These are phyloP conservation scores for Licmophora abbreviata DNA, from an alignment of 108 stramenopile genomes.

Conservation along the genomic window DNA sequence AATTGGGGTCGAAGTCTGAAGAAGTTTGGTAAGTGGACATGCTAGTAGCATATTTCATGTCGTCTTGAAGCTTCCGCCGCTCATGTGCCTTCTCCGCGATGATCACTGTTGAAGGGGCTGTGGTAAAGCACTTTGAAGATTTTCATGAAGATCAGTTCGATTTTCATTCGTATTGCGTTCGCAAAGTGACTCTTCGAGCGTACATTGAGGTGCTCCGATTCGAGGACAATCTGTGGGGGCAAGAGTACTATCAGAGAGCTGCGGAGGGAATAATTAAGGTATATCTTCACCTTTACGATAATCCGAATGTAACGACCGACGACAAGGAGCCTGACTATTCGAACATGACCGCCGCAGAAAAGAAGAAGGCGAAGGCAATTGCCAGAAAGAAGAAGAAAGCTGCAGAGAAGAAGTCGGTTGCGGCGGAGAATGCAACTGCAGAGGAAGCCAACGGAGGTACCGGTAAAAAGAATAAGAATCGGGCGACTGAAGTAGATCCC, in stretches of 20 bases:
- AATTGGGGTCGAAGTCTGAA: constrained; percentile 72
- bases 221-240: constrained; percentile 82
- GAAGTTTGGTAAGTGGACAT: constrained; percentile 56
- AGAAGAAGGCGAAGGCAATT: constrained; percentile 80
- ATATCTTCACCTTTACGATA: constrained; percentile 71
- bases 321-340: constrained; percentile 76
- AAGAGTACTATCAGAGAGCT: constrained; percentile 72
- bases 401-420: constrained; percentile 37
- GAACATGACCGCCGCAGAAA: constrained; percentile 73
- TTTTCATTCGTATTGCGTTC: constrained; percentile 96
- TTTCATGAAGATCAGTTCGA: constrained; percentile 98
- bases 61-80: background rate
- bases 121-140: constrained; percentile 94
- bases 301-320: constrained; percentile 34
- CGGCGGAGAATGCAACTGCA: constrained; percentile 19
- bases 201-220: constrained; percentile 85
- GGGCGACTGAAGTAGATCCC: constrained; percentile 55
- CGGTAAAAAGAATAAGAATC: constrained; percentile 32
- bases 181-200: constrained; percentile 92
- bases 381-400: constrained; percentile 76
- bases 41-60: background rate
- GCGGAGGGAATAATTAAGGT: constrained; percentile 63
- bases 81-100: constrained; percentile 3
- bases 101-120: constrained; percentile 34
- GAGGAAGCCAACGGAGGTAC: constrained; percentile 17